Conservation (phyloP, 805 yeast species). For the Wickerhamiella shivajii region DNA sequence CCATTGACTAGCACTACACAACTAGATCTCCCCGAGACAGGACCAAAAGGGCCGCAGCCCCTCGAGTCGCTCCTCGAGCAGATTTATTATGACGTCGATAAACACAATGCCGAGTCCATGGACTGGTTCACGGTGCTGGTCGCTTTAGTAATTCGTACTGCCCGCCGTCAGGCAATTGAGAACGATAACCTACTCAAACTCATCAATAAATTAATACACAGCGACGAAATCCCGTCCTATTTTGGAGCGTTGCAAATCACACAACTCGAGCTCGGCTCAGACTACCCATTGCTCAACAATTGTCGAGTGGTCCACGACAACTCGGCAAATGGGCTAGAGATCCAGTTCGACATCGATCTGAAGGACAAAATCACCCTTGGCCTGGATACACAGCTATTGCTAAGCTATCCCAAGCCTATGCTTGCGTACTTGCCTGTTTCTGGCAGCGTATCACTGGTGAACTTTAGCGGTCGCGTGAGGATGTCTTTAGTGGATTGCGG, state of each 20-base stretch:
- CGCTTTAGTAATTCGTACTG: constrained; percentile 78
- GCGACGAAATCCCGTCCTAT: constrained; percentile 61
- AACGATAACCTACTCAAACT: constrained; percentile 77
- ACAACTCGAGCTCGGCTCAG: constrained; percentile 87
- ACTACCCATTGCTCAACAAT: constrained; percentile 87
- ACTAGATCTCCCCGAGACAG: no score
- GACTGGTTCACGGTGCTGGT: constrained; percentile 95
- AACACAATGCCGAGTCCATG: constrained; percentile 76
- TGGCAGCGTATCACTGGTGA: constrained; percentile 70
- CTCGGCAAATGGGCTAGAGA: constrained; percentile 36
- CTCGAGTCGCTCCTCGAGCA: constrained; percentile 54
- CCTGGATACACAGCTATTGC: constrained; percentile 54
- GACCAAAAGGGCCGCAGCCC: constrained; percentile 18
- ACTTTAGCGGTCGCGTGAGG: constrained; percentile 81
- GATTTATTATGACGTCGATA: constrained; percentile 80
- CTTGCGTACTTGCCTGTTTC: constrained; percentile 81
- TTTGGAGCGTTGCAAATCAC: constrained; percentile 64
- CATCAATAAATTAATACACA: constrained; percentile 22
- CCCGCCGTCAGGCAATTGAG: constrained; percentile 74
- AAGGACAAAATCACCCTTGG: constrained; percentile 74
- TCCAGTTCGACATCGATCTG: constrained; percentile 75
- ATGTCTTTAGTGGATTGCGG: constrained; percentile 35
- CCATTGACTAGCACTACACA: no score
- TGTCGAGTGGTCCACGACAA: constrained; percentile 47
- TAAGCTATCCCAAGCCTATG: constrained; percentile 67